phyloP scores from a whole-genome alignment of 2,329 filamentous ascomycete genomes.

The Aspergillus fructus region DNA sequence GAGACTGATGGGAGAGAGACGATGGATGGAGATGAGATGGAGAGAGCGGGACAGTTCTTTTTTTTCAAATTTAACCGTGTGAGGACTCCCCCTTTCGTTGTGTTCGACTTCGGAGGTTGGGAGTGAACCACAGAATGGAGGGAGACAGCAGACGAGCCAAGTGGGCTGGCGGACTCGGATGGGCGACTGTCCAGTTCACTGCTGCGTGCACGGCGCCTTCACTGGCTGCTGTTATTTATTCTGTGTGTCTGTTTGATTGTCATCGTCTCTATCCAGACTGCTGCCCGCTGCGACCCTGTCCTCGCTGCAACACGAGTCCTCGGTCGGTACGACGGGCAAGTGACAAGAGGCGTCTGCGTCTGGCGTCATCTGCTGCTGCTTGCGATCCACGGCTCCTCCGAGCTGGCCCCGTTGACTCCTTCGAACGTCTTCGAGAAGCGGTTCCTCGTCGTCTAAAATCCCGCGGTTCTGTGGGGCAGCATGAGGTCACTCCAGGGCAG shows the following conservation, averaged over 20 bases:
- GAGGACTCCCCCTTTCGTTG: constrained; percentile 1
- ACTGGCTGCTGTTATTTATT: no score
- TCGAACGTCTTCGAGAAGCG: neutral
- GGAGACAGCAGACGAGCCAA: constrained; percentile 10
- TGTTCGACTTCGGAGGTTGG: constrained; percentile 10
- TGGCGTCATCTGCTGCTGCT: no score
- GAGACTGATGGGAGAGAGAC: neutral
- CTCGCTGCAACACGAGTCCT: no score
- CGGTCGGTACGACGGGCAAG: no score
- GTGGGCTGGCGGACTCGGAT: constrained; percentile 18
- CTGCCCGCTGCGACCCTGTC: neutral
- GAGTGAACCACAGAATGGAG: constrained; percentile 15
- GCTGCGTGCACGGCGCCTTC: no score
- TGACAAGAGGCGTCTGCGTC: no score
- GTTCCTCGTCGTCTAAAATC: neutral
- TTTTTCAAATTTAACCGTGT: constrained; percentile 1
- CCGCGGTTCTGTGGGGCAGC: neutral
- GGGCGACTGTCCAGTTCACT: neutral
- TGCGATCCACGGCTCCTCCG: no score
- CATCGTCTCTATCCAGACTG: no score
- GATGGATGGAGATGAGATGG: neutral
- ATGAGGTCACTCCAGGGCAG: constrained; percentile 5
- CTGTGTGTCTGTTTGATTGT: no score
- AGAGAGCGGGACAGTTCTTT: constrained; percentile 2
- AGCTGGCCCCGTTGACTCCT: neutral